Evolutionary conservation across 352 stramenopile species (phyloP).

Genomic region (Phytopythium litorale): DNA sequence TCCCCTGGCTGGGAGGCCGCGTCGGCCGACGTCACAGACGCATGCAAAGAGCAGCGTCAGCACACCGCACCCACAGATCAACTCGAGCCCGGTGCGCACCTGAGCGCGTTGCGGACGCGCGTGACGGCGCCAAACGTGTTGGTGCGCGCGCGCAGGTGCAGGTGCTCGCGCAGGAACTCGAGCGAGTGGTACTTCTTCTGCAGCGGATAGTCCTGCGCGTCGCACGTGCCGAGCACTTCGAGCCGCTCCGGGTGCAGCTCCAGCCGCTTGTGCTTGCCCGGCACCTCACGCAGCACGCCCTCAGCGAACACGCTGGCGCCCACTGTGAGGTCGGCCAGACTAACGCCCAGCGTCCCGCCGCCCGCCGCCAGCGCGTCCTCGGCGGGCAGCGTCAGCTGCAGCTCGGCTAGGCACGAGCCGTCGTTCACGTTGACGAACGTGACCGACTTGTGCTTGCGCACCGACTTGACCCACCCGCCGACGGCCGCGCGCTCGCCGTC

Average conservation of each 20-base stretch:
- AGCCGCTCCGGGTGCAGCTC: slow-evolving; percentile 89
- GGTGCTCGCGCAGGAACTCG: slow-evolving; percentile 96
- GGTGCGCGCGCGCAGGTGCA: slow-evolving; percentile 94
- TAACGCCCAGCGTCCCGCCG: slow-evolving; percentile 27
- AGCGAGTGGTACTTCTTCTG: slow-evolving; percentile 99
- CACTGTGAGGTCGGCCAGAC: slow-evolving; percentile 90
- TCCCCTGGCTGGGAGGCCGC: slow-evolving; percentile 34
- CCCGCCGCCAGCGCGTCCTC: slow-evolving; percentile 19
- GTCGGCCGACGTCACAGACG: background rate
- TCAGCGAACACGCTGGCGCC: slow-evolving; percentile 91
- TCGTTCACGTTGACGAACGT: slow-evolving; percentile 97
- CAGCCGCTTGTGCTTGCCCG: slow-evolving; percentile 87
- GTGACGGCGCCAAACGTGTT: slow-evolving; percentile 96
- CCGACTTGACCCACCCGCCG: slow-evolving; percentile 94
- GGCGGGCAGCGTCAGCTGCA: slow-evolving; percentile 89
- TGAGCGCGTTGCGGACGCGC: slow-evolving; percentile 91
- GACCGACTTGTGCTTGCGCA: slow-evolving; percentile 96
- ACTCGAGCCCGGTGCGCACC: slow-evolving; percentile 23
- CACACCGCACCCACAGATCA: background rate
- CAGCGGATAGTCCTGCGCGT: slow-evolving; percentile 92
- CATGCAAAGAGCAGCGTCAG: background rate
- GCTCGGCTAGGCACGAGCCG: slow-evolving; percentile 89
- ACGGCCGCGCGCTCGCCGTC: slow-evolving; percentile 44
- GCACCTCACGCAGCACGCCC: slow-evolving; percentile 87
- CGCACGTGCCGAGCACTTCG: slow-evolving; percentile 90